A percentile compares a stretch with the other conserved stretches of the same genome.
These are phyloP conservation scores for Fragaria iinumae DNA, from an alignment of 306 rosid species.

Conservation along the genomic window DNA sequence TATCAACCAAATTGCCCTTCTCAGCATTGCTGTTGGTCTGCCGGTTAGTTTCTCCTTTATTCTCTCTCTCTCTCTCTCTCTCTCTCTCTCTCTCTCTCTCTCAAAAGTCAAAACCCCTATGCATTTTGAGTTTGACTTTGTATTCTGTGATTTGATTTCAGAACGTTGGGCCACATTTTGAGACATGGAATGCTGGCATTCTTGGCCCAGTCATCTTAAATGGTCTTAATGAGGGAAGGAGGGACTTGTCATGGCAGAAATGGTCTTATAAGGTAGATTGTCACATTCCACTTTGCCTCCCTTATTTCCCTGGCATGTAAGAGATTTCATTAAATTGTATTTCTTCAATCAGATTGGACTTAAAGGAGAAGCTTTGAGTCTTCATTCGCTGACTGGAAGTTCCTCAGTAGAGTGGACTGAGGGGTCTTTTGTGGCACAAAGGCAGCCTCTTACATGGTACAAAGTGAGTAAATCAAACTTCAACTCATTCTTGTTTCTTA, in stretches of 20 bases:
- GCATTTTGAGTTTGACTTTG: constrained; percentile 16
- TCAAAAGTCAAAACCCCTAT: background rate
- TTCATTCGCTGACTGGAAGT: constrained; percentile 89
- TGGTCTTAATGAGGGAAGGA: constrained; percentile 89
- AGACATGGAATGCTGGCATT: constrained; percentile 95
- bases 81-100: background rate
- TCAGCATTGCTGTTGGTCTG: constrained; percentile 95
- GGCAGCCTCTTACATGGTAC: constrained; percentile 92
- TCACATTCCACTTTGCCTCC: constrained; percentile 4
- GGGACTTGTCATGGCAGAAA: constrained; percentile 97
- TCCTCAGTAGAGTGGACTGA: constrained; percentile 91
- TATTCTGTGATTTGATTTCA: constrained; percentile 33
- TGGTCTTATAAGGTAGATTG: constrained; percentile 90
- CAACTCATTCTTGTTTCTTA: background rate
- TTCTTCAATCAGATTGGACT: constrained; percentile 72
- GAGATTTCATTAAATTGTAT: constrained; percentile 29
- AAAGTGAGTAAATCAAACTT: constrained; percentile 63
- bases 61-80: constrained; percentile 3
- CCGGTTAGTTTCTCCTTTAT: constrained; percentile 63
- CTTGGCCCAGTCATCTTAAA: constrained; percentile 80
- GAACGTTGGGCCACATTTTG: constrained; percentile 98
- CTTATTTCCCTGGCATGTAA: constrained; percentile 25
- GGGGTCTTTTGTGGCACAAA: constrained; percentile 61
- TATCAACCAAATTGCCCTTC: constrained; percentile 74
- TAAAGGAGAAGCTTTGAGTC: constrained; percentile 86